These are phyloP conservation scores for Rhodofomes roseus DNA, from an alignment of 1,284 basidiomycete species.

Conservation along the genomic window DNA sequence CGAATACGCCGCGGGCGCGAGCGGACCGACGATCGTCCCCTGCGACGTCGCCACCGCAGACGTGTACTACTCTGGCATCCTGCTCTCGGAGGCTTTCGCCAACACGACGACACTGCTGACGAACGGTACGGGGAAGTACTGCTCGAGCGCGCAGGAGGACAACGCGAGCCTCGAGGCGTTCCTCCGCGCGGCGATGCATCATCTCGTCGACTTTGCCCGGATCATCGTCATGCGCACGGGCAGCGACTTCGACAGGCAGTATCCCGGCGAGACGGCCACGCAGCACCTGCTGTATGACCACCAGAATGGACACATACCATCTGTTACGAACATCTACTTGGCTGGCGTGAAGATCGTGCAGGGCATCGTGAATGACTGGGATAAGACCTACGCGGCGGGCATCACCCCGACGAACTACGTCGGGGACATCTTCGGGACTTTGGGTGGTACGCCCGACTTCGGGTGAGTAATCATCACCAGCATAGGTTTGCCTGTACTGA, in stretches of 20 bases:
- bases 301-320: conserved; percentile 17
- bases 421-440: conserved; percentile 23
- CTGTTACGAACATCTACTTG: conserved; percentile 26
- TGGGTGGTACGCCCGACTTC: background rate
- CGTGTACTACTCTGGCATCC: conserved; percentile 38
- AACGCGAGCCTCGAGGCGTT: conserved; percentile 43
- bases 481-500: background rate
- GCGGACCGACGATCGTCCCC: conserved; percentile 31
- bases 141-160: conserved; percentile 47
- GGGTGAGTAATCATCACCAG: background rate
- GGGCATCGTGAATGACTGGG: conserved; percentile 29
- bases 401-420: conserved; percentile 28
- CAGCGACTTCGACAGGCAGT: conserved; percentile 43
- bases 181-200: conserved; percentile 35
- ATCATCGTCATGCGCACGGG: conserved; percentile 43
- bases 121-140: conserved; percentile 36
- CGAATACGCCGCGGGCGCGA: conserved; percentile 22
- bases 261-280: conserved; percentile 22
- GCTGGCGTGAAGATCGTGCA: conserved; percentile 29
- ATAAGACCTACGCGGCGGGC: conserved; percentile 22
- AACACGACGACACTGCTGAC: conserved; percentile 40
- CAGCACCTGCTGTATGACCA: conserved; percentile 20
- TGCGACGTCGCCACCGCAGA: conserved; percentile 43
- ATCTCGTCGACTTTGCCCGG: conserved; percentile 40
- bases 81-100: conserved; percentile 37